Percentiles rank a stretch among this genome's conserved stretches.
Evolutionary conservation across 805 yeast genomes (phyloP).

Genomic region (Schwanniomyces pseudopolymorphus): DNA sequence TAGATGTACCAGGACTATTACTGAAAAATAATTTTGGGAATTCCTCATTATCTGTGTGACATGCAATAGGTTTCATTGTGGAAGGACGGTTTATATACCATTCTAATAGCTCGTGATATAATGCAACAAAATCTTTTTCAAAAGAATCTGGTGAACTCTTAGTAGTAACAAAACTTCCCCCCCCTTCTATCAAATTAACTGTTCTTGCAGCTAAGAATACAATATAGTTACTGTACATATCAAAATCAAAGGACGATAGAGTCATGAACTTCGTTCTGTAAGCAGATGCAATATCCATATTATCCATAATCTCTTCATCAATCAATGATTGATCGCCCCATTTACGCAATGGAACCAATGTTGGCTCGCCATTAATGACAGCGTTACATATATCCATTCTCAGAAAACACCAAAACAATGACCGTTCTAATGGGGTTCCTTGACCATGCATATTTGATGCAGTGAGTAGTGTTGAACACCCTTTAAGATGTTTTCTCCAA

Average conservation of each 20-base stretch:
- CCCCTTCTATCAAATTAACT: constrained; percentile 3
- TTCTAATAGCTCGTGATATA: constrained; percentile 3
- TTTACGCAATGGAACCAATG: constrained; percentile 3
- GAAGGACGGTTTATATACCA: constrained; percentile 4
- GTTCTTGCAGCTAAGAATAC: constrained; percentile 4
- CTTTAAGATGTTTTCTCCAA: constrained; percentile 3
- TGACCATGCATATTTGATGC: constrained; percentile 4
- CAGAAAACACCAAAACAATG: constrained; percentile 5
- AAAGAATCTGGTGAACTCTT: neutral
- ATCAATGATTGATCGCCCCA: neutral
- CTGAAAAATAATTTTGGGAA: constrained; percentile 3
- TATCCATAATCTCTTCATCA: neutral
- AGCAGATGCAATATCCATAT: neutral
- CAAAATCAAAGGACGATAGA: constrained; percentile 6
- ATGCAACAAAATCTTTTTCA: neutral
- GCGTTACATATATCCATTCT: constrained; percentile 6
- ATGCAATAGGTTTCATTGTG: constrained; percentile 1
- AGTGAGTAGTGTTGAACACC: constrained; percentile 2
- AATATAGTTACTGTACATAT: constrained; percentile 11
- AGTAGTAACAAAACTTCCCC: neutral
- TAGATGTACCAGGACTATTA: constrained; percentile 1
- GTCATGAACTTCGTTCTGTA: neutral
- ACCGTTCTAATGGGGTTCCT: constrained; percentile 1
- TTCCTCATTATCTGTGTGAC: constrained; percentile 5
- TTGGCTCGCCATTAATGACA: constrained; percentile 1